These are phyloP conservation scores for Heterococcus sp. DNA, from an alignment of 108 stramenopile species.

Conservation along the genomic window DNA sequence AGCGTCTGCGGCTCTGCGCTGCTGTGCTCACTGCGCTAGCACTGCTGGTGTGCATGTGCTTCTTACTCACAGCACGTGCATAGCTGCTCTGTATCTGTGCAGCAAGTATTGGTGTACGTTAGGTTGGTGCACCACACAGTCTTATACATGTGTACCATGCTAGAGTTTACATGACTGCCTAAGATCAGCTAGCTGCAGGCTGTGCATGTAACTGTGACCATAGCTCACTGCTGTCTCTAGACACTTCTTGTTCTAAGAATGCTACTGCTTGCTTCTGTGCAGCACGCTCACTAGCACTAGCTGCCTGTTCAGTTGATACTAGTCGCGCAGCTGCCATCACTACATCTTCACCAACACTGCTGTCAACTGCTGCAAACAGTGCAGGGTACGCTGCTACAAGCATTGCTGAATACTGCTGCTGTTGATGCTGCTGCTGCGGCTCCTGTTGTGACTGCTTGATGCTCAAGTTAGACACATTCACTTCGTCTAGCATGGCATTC, in stretches of 20 bases:
- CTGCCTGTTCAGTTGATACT: neutral
- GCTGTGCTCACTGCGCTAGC: no score
- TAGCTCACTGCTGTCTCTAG: neutral
- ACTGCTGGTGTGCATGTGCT: no score
- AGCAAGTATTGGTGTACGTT: no score
- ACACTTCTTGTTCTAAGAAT: constrained; percentile 9
- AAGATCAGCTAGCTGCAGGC: no score
- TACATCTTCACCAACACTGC: constrained; percentile 12
- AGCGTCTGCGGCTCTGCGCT: no score
- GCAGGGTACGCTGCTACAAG: constrained; percentile 4
- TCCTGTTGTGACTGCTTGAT: neutral
- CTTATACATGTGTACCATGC: no score
- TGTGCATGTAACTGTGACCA: neutral
- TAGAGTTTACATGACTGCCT: no score
- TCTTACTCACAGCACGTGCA: no score
- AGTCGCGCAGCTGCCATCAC: constrained; percentile 36
- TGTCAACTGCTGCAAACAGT: constrained; percentile 8
- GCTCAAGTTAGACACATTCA: no score
- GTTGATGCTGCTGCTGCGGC: neutral
- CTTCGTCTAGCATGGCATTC: neutral
- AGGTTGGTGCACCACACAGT: no score
- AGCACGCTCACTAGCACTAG: neutral
- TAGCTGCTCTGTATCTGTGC: no score
- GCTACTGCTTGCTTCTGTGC: constrained; percentile 2
- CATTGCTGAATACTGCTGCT: neutral